These are phyloP conservation scores for Letharia columbiana DNA, from an alignment of 495 filamentous ascomycete genomes.

Conservation along the genomic window DNA sequence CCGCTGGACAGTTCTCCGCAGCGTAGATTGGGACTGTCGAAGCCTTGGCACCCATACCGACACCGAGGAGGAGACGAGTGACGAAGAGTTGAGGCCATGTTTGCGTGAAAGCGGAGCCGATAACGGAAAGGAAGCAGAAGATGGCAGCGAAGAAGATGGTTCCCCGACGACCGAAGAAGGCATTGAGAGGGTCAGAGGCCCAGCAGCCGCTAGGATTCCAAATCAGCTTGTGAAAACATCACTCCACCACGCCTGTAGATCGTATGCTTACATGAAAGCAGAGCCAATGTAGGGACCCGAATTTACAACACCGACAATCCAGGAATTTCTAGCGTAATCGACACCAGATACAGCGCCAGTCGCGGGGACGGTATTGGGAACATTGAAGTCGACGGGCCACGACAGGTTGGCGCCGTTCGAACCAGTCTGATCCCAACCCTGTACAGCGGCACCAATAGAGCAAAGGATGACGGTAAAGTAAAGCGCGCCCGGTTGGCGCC, in stretches of 20 bases:
- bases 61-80: conserved; percentile 49
- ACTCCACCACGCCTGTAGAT: not conserved
- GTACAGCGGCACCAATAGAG: conserved; percentile 63
- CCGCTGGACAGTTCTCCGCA: conserved; percentile 52
- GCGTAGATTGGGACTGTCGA: conserved; percentile 55
- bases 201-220: conserved; percentile 42
- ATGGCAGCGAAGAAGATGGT: conserved; percentile 52
- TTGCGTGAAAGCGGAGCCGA: conserved; percentile 47
- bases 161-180: conserved; percentile 48
- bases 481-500: conserved; percentile 53
- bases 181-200: conserved; percentile 52
- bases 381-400: conserved; percentile 52
- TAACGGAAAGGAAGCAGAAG: conserved; percentile 50
- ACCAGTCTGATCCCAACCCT: conserved; percentile 69
- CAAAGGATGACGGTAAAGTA: conserved; percentile 64
- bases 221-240: not conserved
- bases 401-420: conserved; percentile 61
- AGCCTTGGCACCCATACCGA: conserved; percentile 60
- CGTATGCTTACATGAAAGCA: conserved; percentile 28
- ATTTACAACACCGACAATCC: conserved; percentile 57
- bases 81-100: conserved; percentile 52
- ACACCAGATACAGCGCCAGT: conserved; percentile 21
- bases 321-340: conserved; percentile 38
- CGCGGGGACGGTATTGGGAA: conserved; percentile 31
- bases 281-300: conserved; percentile 40